Conservation (phyloP, 2,329 filamentous ascomycete genomes). For the Nothopassalora personata region DNA sequence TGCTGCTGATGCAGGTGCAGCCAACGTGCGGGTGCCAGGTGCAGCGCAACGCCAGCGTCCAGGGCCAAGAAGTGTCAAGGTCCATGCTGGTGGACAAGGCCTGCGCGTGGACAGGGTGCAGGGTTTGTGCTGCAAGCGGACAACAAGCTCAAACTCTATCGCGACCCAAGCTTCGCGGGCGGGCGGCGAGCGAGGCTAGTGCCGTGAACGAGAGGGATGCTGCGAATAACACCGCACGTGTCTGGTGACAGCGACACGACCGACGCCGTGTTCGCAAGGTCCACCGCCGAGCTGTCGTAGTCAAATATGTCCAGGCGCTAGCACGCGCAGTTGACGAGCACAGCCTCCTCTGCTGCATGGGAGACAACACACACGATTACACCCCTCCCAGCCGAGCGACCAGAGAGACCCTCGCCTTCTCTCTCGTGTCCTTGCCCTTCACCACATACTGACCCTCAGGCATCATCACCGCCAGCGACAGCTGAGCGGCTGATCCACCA, state of each 20-base stretch:
- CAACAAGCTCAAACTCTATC: slow-evolving; percentile 20
- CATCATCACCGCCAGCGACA: neutral
- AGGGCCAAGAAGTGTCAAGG: neutral
- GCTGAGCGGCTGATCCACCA: neutral
- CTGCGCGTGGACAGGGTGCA: neutral
- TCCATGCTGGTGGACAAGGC: neutral
- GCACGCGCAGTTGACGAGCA: neutral
- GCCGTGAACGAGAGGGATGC: neutral
- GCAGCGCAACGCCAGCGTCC: slow-evolving; percentile 8
- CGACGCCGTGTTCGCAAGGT: slow-evolving; percentile 7
- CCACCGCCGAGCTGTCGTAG: slow-evolving; percentile 20
- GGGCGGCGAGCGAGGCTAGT: slow-evolving; percentile 1
- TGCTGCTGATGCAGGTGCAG: neutral
- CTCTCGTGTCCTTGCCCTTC: neutral
- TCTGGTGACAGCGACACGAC: too few relatives aligned
- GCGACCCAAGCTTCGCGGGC: slow-evolving; percentile 11
- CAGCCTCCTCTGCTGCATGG: too few relatives aligned
- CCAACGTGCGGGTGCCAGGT: slow-evolving; percentile 6
- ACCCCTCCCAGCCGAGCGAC: too few relatives aligned
- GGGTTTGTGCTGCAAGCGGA: neutral
- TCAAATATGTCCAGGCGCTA: slow-evolving; percentile 12
- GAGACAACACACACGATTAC: too few relatives aligned
- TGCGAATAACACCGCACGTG: neutral
- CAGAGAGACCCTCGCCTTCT: too few relatives aligned
- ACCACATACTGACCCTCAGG: neutral